A percentile compares a stretch with the other conserved stretches of the same genome.
Conservation (phyloP, 1,284 basidiomycete species). For the Pseudozyma pruni region DNA sequence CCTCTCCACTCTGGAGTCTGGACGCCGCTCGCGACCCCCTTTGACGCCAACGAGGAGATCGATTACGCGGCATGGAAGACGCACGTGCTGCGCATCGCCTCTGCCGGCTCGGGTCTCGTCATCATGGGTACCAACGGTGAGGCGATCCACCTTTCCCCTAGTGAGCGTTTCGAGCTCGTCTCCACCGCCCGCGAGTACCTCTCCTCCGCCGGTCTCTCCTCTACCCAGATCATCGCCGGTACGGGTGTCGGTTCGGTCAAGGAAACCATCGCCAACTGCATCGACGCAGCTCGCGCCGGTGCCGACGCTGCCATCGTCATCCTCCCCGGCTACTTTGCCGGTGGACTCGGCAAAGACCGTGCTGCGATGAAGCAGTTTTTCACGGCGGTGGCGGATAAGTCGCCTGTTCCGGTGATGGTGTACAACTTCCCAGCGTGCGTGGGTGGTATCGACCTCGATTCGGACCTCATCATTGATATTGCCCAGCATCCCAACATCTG, state of each 20-base stretch:
- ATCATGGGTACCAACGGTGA: slow-evolving; percentile 83
- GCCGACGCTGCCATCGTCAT: slow-evolving; percentile 88
- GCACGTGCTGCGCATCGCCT: slow-evolving; percentile 79
- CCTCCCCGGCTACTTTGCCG: slow-evolving; percentile 83
- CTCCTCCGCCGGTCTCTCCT: slow-evolving; percentile 74
- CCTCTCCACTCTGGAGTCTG: slow-evolving; percentile 76
- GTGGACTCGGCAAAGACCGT: slow-evolving; percentile 74
- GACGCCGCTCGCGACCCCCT: slow-evolving; percentile 87
- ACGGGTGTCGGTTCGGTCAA: slow-evolving; percentile 83
- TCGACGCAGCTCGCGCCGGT: slow-evolving; percentile 80
- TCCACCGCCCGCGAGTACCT: slow-evolving; percentile 78
- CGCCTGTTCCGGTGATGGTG: slow-evolving; percentile 85
- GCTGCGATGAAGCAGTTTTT: slow-evolving; percentile 82
- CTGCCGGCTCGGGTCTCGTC: slow-evolving; percentile 79
- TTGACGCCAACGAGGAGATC: slow-evolving; percentile 80
- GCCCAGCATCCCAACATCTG: slow-evolving; percentile 85
- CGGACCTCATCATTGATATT: slow-evolving; percentile 82
- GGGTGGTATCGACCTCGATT: slow-evolving; percentile 84
- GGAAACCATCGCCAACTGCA: slow-evolving; percentile 79
- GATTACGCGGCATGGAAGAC: slow-evolving; percentile 78
- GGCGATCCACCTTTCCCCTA: slow-evolving; percentile 80
- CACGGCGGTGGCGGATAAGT: slow-evolving; percentile 78
- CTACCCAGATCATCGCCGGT: slow-evolving; percentile 81
- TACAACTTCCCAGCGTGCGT: slow-evolving; percentile 83
- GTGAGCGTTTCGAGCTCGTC: slow-evolving; percentile 79